Evolutionary conservation across 495 filamentous ascomycete species (phyloP).

Genomic region (Evernia prunastri): DNA sequence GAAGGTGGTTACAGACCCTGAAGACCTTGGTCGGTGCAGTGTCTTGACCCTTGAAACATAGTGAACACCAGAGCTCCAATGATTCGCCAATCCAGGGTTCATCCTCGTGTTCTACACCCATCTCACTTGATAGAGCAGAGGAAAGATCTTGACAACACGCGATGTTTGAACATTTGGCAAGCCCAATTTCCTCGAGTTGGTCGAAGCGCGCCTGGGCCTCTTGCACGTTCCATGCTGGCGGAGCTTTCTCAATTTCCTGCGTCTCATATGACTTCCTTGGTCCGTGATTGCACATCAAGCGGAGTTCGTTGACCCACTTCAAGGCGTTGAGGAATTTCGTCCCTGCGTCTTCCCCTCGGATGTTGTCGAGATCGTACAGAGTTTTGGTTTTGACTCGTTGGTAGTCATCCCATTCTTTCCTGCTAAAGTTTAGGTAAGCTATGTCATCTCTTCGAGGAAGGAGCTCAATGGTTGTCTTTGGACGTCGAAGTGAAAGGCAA

Average conservation of each 20-base stretch:
- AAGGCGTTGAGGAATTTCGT: constrained; percentile 32
- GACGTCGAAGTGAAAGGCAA: constrained; percentile 34
- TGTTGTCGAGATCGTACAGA: constrained; percentile 27
- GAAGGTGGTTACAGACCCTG: constrained; percentile 17
- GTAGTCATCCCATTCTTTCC: constrained; percentile 31
- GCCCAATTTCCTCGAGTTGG: constrained; percentile 11
- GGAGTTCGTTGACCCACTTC: constrained; percentile 38
- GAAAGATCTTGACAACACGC: constrained; percentile 4
- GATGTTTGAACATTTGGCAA: constrained; percentile 12
- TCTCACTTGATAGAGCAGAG: constrained; percentile 9
- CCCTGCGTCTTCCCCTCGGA: not conserved
- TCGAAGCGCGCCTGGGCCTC: constrained; percentile 16
- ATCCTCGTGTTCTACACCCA: constrained; percentile 6
- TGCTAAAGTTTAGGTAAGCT: constrained; percentile 28
- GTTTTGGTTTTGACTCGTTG: constrained; percentile 23
- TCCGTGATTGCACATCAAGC: constrained; percentile 40
- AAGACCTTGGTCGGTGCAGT: not conserved
- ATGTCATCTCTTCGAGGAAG: constrained; percentile 28
- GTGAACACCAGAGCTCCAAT: constrained; percentile 16
- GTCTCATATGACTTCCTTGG: not conserved
- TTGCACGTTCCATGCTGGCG: constrained; percentile 6
- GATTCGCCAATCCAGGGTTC: constrained; percentile 15
- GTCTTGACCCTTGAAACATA: not conserved
- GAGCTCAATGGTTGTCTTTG: constrained; percentile 33
- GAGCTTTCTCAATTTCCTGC: not conserved